Conservation (phyloP, 352 stramenopile species). For the Phytophthora pini region DNA sequence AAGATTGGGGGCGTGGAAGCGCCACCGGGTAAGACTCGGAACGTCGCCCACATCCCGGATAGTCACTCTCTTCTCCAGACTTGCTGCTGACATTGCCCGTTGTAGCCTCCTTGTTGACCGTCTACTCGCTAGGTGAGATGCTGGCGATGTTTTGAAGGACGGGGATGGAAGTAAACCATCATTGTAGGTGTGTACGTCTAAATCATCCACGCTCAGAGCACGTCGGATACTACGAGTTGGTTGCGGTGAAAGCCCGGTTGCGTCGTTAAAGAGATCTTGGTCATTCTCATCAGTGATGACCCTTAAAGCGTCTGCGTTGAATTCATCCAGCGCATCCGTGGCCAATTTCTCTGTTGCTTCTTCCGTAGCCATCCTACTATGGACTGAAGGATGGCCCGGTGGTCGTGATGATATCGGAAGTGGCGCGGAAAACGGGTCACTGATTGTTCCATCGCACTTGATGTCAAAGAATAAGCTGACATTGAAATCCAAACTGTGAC, state of each 20-base stretch:
- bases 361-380: constrained; percentile 2
- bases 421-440: constrained; percentile 76
- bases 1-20: constrained; percentile 69
- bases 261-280: constrained; percentile 8
- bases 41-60: constrained; percentile 32
- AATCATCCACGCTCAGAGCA: constrained; percentile 35
- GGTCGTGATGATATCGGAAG: constrained; percentile 63
- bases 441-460: constrained; percentile 56
- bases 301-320: constrained; percentile 14
- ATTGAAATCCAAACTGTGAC: constrained; percentile 82
- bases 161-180: constrained; percentile 20
- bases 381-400: constrained; percentile 28
- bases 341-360: neutral
- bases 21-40: constrained; percentile 57
- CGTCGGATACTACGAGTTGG: constrained; percentile 9
- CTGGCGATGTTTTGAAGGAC: constrained; percentile 27
- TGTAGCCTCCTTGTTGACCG: constrained; percentile 28
- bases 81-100: constrained; percentile 41
- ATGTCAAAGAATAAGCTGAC: constrained; percentile 86
- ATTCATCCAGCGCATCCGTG: constrained; percentile 9
- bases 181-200: constrained; percentile 28
- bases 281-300: constrained; percentile 17
- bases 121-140: constrained; percentile 29
- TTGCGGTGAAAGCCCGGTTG: constrained; percentile 8
- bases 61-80: constrained; percentile 39